These are phyloP conservation scores for Heritiera fomes DNA, from an alignment of 345 rosid genomes.

Conservation along the genomic window DNA sequence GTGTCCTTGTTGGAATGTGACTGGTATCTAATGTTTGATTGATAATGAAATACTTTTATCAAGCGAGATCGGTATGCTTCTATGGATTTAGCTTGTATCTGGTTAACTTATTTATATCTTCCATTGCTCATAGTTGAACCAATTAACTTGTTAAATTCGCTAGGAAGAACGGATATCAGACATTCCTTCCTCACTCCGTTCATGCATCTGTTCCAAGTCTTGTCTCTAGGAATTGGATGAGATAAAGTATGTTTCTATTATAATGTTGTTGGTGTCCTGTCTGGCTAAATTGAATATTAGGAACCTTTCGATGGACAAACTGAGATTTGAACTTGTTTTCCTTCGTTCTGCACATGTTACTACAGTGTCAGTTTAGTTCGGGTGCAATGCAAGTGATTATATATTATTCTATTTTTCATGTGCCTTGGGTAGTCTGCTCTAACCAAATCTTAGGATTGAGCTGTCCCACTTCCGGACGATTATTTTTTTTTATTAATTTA, in stretches of 20 bases:
- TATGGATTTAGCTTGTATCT: not conserved
- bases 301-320: not conserved
- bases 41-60: not conserved
- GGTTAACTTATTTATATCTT: not conserved
- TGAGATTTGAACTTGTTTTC: not conserved
- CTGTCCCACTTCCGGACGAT: not conserved
- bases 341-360: not conserved
- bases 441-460: constrained; percentile 15
- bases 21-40: constrained; percentile 22
- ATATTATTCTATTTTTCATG: not conserved
- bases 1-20: constrained; percentile 18
- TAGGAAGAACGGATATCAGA: not conserved
- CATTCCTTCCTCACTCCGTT: not conserved
- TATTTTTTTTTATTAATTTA: not conserved
- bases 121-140: not conserved
- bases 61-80: not conserved
- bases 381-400: not conserved
- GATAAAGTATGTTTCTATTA: not conserved
- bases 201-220: not conserved
- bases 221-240: not conserved
- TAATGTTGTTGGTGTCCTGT: not conserved
- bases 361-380: not conserved
- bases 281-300: not conserved
- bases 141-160: not conserved
- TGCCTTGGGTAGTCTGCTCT: not conserved